These are phyloP conservation scores for Thalassiosira hispida DNA, from an alignment of 352 stramenopile genomes.

Conservation along the genomic window DNA sequence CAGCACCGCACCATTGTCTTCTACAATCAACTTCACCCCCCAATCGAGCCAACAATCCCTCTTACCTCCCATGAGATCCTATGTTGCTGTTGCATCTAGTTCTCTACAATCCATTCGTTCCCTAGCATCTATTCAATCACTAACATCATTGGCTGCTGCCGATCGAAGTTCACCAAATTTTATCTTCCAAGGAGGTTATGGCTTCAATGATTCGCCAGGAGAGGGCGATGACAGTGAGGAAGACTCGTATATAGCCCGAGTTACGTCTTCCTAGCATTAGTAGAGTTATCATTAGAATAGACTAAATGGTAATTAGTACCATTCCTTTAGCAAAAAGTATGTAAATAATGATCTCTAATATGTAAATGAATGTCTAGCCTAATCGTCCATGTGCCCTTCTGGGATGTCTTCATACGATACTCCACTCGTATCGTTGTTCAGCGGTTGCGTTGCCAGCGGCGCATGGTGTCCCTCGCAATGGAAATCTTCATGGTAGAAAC, in stretches of 20 bases:
- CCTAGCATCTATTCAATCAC: constrained; percentile 45
- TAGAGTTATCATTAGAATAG: background rate
- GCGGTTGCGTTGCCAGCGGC: too few relatives aligned
- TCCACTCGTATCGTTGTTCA: too few relatives aligned
- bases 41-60: constrained; percentile 22
- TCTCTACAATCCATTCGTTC: constrained; percentile 52
- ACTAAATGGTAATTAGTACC: background rate
- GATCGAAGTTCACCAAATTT: constrained; percentile 33
- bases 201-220: constrained; percentile 25
- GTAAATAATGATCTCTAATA: too few relatives aligned
- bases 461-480: too few relatives aligned
- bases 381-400: too few relatives aligned
- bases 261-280: constrained; percentile 15
- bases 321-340: too few relatives aligned
- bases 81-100: constrained; percentile 37
- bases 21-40: constrained; percentile 18
- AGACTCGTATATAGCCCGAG: constrained; percentile 43
- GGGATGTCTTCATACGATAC: too few relatives aligned
- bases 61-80: constrained; percentile 35
- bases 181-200: constrained; percentile 31
- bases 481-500: too few relatives aligned
- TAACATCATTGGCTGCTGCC: constrained; percentile 34
- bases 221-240: constrained; percentile 31
- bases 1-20: constrained; percentile 11
- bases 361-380: too few relatives aligned